Evolutionary conservation across 148 eudicot species (phyloP).

Genomic region (Spergularia bocconei): DNA sequence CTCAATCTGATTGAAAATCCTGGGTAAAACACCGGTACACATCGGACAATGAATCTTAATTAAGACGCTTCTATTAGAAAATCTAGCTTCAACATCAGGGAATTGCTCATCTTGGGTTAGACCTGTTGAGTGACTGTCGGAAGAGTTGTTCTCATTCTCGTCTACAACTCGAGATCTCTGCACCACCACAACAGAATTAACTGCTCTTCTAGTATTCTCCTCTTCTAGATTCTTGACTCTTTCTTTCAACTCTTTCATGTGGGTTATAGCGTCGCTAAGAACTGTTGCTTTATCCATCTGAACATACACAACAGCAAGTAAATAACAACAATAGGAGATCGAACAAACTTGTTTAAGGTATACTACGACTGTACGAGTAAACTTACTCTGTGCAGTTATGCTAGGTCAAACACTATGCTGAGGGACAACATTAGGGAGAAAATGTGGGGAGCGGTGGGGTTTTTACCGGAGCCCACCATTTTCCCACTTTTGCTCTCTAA

Average conservation of each 20-base stretch:
- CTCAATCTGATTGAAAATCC: slow-evolving; percentile 18
- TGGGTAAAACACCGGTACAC: slow-evolving; percentile 16
- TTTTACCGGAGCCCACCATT: no score
- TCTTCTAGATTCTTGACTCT: slow-evolving; percentile 32
- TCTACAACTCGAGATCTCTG: slow-evolving; percentile 19
- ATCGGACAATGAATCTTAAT: slow-evolving; percentile 22
- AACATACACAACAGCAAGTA: background rate
- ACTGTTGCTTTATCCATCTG: slow-evolving; percentile 40
- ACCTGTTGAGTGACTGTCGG: background rate
- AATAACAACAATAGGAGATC: no score
- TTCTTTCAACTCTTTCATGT: slow-evolving; percentile 35
- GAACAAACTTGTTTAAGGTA: no score
- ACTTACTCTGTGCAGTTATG: no score
- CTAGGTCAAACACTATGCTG: no score
- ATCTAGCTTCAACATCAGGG: slow-evolving; percentile 23
- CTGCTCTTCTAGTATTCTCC: slow-evolving; percentile 1
- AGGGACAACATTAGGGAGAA: no score
- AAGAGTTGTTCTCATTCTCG: slow-evolving; percentile 2
- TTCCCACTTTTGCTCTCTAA: no score
- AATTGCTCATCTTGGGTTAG: slow-evolving; percentile 1
- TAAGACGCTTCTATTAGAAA: slow-evolving; percentile 18
- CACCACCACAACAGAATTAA: slow-evolving; percentile 17
- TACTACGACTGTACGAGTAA: no score
- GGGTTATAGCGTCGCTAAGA: slow-evolving; percentile 33
- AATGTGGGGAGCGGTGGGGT: no score